A percentile compares a stretch with the other conserved stretches of the same genome.
Conservation (phyloP, 2,329 filamentous ascomycete species). For the Didymella arachidicola region DNA sequence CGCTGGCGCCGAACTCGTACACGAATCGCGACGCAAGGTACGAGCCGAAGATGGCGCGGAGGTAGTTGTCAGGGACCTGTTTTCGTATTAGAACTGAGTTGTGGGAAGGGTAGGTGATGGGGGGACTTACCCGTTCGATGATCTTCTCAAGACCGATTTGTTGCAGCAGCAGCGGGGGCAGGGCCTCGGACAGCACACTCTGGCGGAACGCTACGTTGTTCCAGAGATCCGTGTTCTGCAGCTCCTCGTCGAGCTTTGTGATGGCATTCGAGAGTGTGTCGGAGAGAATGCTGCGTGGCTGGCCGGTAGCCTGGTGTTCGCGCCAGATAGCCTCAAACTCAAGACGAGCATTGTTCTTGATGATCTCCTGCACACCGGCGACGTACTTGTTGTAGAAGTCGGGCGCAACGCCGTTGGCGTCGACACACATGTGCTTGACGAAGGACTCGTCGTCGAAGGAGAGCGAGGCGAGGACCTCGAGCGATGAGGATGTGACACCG, state of each 20-base stretch:
- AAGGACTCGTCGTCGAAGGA: constrained; percentile 93
- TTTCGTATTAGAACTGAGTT: no score
- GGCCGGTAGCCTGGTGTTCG: constrained; percentile 83
- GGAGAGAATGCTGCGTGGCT: constrained; percentile 83
- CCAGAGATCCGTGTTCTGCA: constrained; percentile 94
- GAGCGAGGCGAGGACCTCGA: constrained; percentile 92
- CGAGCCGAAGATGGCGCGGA: constrained; percentile 94
- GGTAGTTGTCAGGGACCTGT: constrained; percentile 83
- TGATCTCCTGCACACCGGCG: constrained; percentile 86
- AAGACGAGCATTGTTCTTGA: constrained; percentile 87
- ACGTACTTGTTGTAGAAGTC: constrained; percentile 95
- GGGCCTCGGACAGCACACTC: constrained; percentile 81
- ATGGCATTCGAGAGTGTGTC: constrained; percentile 92
- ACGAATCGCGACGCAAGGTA: constrained; percentile 96
- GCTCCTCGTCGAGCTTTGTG: constrained; percentile 94
- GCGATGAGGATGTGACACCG: constrained; percentile 94
- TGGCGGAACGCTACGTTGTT: constrained; percentile 78
- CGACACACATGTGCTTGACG: constrained; percentile 90
- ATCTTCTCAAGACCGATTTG: constrained; percentile 93
- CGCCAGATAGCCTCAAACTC: constrained; percentile 99
- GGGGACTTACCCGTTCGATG: constrained; percentile 71
- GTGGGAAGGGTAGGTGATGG: no score
- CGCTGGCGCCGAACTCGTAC: constrained; percentile 90
- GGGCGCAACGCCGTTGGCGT: constrained; percentile 77
- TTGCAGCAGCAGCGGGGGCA: constrained; percentile 82